These are phyloP conservation scores for Sugiyamaella boreocaroliniensis DNA, from an alignment of 805 yeast genomes.

Conservation along the genomic window DNA sequence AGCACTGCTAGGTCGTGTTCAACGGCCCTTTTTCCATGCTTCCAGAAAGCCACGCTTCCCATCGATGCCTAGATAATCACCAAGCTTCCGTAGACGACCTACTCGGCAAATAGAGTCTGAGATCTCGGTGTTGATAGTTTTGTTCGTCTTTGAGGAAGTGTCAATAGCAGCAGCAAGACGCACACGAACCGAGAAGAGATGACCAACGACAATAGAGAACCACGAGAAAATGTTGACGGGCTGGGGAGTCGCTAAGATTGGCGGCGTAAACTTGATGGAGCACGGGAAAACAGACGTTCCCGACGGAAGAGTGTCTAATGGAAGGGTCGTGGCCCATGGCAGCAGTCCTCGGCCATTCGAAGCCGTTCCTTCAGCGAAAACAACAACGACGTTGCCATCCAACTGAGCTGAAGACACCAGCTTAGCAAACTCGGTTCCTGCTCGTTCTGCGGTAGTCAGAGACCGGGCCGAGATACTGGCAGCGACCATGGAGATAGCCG, in stretches of 20 bases:
- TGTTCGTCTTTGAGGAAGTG: constrained; percentile 11
- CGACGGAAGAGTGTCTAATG: constrained; percentile 19
- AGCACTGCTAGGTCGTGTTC: not conserved
- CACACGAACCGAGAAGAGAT: constrained; percentile 23
- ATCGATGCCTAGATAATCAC: constrained; percentile 37
- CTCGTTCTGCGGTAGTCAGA: not conserved
- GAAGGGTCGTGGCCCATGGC: constrained; percentile 39
- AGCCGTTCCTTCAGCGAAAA: constrained; percentile 77
- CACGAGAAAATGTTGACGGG: constrained; percentile 27
- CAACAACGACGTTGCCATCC: constrained; percentile 41
- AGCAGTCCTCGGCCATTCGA: constrained; percentile 76
- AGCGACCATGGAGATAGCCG: not conserved
- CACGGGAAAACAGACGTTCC: constrained; percentile 23
- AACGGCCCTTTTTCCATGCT: constrained; percentile 27
- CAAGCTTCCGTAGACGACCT: constrained; percentile 46
- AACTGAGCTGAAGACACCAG: constrained; percentile 24
- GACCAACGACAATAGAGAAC: constrained; percentile 19
- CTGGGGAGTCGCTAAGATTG: constrained; percentile 29
- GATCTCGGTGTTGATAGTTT: constrained; percentile 13
- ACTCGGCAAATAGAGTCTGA: constrained; percentile 26
- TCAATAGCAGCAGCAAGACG: constrained; percentile 25
- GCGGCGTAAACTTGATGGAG: constrained; percentile 31
- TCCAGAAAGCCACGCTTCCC: constrained; percentile 42
- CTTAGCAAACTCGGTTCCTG: constrained; percentile 9
- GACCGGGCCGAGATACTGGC: not conserved